Base-by-base conservation (phyloP, 495 filamentous ascomycete species). In the Echria macrotheca region DNA sequence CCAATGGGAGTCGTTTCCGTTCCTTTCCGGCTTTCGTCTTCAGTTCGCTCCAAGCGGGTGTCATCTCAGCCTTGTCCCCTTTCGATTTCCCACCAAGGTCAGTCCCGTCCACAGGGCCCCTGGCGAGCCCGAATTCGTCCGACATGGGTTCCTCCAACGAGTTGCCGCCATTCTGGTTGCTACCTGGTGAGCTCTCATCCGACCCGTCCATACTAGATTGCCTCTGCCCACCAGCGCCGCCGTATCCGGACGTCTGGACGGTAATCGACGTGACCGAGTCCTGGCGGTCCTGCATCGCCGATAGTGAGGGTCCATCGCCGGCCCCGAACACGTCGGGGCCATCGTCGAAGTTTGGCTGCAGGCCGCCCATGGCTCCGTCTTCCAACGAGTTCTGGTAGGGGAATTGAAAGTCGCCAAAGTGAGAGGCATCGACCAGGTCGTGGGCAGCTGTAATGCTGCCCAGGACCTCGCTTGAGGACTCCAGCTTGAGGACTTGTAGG, bases 11-110 rank as follows among this genome's bases (percentile, higher is more conserved):
- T 18, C 93, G 81, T 66, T 96, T 96, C 46, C 93, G 80, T 63
- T 96, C 91, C 66, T 98, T 98, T 0, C 93, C 93, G 12, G 93
- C 93, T 69, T 98, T 98, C 6, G 93, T 98, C 69, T 96, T 96
- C 59, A 95, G 77, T 61, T 96, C 91, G 62, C 79, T 93, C 93
- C 93, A 98, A n/a, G 86, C 68, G 5, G 90, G 88, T 10, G 72
- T 66, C 5, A 69, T 66, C 43, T 78, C 79, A 18, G 76, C 70
- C 57, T 80, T 80, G 44, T 82, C 80, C 32, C 74, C 79, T 36
- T 74, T 80, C 5, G 65, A 47, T 55, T 74, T 72, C 19, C 65
- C 69, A 18, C 74, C 75, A 39, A 77, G 55, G 37, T 76, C 75
- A 19, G 69, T 71, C 23, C 75, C 75, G 45, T 80, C 75, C 9